Percentiles rank a stretch among this genome's conserved stretches.
These are phyloP conservation scores for Mesembryanthemum crystallinum DNA, from an alignment of 148 eudicot genomes.

Conservation along the genomic window DNA sequence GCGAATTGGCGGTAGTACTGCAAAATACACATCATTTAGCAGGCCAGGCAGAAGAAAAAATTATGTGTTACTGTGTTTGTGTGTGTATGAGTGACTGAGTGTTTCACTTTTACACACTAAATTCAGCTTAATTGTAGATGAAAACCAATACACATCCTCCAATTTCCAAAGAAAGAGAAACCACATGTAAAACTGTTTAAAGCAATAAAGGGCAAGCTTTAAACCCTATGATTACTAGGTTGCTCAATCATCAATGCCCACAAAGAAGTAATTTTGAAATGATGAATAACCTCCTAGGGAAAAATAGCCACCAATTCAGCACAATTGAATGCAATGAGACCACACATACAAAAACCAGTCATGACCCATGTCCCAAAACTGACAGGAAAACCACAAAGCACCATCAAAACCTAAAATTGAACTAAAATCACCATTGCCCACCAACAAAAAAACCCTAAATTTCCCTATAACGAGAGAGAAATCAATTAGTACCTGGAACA, in stretches of 20 bases:
- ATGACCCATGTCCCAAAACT: not conserved
- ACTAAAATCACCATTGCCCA: not conserved
- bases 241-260: not conserved
- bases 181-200: not conserved
- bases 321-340: not conserved
- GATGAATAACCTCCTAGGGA: not conserved
- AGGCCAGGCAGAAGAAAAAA: not conserved
- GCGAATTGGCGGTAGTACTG: constrained; percentile 74
- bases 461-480: not conserved
- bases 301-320: constrained; percentile 1
- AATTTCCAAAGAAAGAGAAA: not conserved
- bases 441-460: constrained; percentile 11
- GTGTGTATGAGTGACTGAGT: not conserved
- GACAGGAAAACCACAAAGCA: not conserved
- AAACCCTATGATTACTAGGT: not conserved
- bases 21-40: constrained; percentile 21
- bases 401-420: not conserved
- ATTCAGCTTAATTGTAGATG: not conserved
- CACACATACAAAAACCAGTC: not conserved
- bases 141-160: not conserved
- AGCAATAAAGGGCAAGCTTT: not conserved
- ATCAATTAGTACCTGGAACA: constrained; percentile 63
- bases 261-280: not conserved
- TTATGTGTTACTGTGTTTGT: too few species aligned
- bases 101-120: too few species aligned